phyloP scores from a whole-genome alignment of 2,329 filamentous ascomycete genomes.

The Fusarium circinatum region DNA sequence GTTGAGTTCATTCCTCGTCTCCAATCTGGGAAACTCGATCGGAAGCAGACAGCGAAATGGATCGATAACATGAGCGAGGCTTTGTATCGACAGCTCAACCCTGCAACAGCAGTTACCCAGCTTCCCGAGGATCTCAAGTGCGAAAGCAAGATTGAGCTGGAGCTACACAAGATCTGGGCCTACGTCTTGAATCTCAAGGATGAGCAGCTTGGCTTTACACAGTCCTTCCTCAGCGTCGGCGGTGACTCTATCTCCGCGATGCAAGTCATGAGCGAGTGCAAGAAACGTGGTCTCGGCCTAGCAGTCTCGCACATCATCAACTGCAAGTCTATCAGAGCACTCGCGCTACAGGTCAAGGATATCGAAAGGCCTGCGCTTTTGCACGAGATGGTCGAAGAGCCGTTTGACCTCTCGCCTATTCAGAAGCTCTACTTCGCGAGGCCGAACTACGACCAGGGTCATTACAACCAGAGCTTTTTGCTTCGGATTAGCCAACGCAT shows the following conservation, averaged over 20 bases:
- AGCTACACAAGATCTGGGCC: slow-evolving; percentile 31
- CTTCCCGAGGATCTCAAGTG: neutral
- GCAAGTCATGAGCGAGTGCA: slow-evolving; percentile 51
- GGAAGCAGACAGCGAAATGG: slow-evolving; percentile 28
- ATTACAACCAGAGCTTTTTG: slow-evolving; percentile 39
- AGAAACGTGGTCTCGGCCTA: slow-evolving; percentile 41
- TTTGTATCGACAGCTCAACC: slow-evolving; percentile 30
- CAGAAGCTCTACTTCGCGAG: slow-evolving; percentile 35
- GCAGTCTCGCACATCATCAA: slow-evolving; percentile 44
- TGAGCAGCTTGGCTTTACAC: slow-evolving; percentile 31
- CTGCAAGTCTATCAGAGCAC: slow-evolving; percentile 38
- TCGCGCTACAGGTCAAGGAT: slow-evolving; percentile 22
- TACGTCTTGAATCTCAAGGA: slow-evolving; percentile 32
- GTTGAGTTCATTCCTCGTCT: slow-evolving; percentile 34
- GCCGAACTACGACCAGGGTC: slow-evolving; percentile 17
- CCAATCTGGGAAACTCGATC: slow-evolving; percentile 36
- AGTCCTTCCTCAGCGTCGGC: slow-evolving; percentile 52
- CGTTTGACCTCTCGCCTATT: slow-evolving; percentile 30
- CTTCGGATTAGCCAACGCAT: slow-evolving; percentile 20
- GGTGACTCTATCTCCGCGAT: slow-evolving; percentile 57
- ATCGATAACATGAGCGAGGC: slow-evolving; percentile 23
- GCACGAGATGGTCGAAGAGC: neutral
- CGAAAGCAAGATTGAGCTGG: neutral
- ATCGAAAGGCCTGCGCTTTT: slow-evolving; percentile 1
- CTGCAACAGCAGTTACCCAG: neutral